phyloP scores from a whole-genome alignment of 331 rosid genomes.

The Telfairia occidentalis region DNA sequence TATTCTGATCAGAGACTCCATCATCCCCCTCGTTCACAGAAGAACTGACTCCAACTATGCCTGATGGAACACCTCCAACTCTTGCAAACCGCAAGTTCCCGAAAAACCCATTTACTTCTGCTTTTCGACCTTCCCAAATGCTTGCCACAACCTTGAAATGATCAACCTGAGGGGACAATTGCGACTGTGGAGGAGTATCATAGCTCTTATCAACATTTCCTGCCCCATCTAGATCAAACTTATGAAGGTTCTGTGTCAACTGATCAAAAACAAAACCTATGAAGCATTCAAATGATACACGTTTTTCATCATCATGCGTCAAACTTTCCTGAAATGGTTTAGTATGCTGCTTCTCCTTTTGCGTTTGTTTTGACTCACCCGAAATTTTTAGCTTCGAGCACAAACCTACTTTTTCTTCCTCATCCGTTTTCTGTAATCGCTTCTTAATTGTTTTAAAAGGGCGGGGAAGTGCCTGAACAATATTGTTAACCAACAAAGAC shows the following conservation, averaged over 20 bases:
- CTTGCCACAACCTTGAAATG: slow-evolving; percentile 42
- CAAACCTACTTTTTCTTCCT: slow-evolving; percentile 40
- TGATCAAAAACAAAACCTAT: slow-evolving; percentile 69
- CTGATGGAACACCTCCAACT: slow-evolving; percentile 78
- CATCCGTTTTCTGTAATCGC: slow-evolving; percentile 44
- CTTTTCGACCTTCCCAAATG: slow-evolving; percentile 57
- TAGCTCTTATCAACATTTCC: slow-evolving; percentile 19
- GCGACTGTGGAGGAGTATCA: slow-evolving; percentile 23
- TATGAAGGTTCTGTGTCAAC: slow-evolving; percentile 46
- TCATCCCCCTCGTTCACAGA: slow-evolving; percentile 48
- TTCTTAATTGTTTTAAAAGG: slow-evolving; percentile 69
- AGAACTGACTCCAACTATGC: slow-evolving; percentile 51
- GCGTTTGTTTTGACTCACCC: slow-evolving; percentile 41
- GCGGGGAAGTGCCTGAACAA: slow-evolving; percentile 68
- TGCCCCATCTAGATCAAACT: slow-evolving; percentile 36
- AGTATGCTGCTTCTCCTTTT: slow-evolving; percentile 27
- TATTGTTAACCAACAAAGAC: slow-evolving; percentile 59
- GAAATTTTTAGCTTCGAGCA: slow-evolving; percentile 38
- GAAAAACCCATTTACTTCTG: slow-evolving; percentile 60
- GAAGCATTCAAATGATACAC: slow-evolving; percentile 55
- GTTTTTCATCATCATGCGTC: slow-evolving; percentile 38
- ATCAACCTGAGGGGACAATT: slow-evolving; percentile 31
- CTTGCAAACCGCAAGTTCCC: slow-evolving; percentile 88
- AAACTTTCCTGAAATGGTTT: slow-evolving; percentile 21
- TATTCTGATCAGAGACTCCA: slow-evolving; percentile 28